Evolutionary conservation across 148 eudicot species (phyloP), one percentile per base, ranked within the genome.

Genomic region (Persicaria maculosa): DNA sequence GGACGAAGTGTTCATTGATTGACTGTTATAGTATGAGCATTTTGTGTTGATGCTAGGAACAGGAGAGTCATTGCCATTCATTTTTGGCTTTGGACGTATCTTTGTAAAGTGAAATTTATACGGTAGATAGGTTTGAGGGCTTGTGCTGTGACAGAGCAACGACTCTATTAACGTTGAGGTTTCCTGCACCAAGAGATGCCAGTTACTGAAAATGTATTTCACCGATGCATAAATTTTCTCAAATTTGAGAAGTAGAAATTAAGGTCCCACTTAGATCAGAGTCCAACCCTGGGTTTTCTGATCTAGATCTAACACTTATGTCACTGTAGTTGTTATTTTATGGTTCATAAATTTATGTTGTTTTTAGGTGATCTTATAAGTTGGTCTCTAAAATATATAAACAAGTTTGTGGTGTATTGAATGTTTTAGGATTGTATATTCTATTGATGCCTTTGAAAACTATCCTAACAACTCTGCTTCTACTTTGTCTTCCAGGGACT

Each of bases 401-500:
- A 48, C 52, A 48, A 8, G 52, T 12, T 48, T 48, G 12, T 6
- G 7, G 7, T 48, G 52, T 48, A 48, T 47, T 47, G 11, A 9
- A 48, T 12, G 9, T 48, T 48, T 48, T 9, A 48, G 52, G 52
- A 48, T 48, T 2, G 12, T 48, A 48, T 8, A 8, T 48, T 48
- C 52, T 48, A 1, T 14, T 14, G 46, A 12, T 65, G 46, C 6
- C 12, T 40, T 65, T 14, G 19, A 65, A 43, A 3, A 65, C 55
- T 50, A 50, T 72, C 40, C 54, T 50, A 48, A 69, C 31, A 69
- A 53, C 6, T 44, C 20, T 44, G 46, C 55, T 76, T 74, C 52
- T 55, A 31, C 69, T 69, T 76, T 73, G 72, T 77, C 61, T 79
- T 74, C 74, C 71, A 83, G 73, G 77, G 75, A 55, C 74, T 71